Base-by-base conservation (phyloP, 306 rosid species). In the Senna tora region DNA sequence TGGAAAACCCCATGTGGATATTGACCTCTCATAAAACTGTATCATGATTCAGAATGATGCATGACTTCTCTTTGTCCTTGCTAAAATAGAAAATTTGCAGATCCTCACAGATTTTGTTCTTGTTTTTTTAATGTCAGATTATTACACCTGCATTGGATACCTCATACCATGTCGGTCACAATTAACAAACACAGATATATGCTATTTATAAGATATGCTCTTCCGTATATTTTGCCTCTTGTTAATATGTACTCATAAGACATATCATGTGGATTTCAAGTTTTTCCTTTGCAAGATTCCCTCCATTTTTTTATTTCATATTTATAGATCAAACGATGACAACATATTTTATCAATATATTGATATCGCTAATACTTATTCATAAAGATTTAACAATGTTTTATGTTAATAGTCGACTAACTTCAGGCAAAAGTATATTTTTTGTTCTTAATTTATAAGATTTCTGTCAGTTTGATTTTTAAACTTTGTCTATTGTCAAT, bases 81-180 rank as follows among this genome's bases (percentile, higher is more conserved):
- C 43, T n/a, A 39, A 19, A 36, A 17, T 53, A 67, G 57, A 52
- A 80, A 58, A 70, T 19, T 19, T 64, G 39, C 56, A 71, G 63
- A 54, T 72, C 57, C 36, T 43, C 72, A 47, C 74, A 61, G 66
- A 80, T 77, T 77, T 45, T 72, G 65, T 71, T 65, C 7, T 65
- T 72, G 77, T 82, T 77, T 55, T 74, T 66, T 67, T 28, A 53
- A 15, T 28, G 5, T 58, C n/a, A 73, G 67, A 64, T 58, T 58
- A 62, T 58, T 50, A 71, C 43, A 52, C 59, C 60, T 67, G 52
- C 85, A 67, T 73, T 45, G 85, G 79, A 76, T 81, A 15, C 85
- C 39, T 36, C 39, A 36, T 36, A 36, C 0, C 59, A 15, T 77
- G 85, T 81, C 82, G 45, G 76, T 73, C 51, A 43, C 19, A 45